Evolutionary conservation across 2,329 filamentous ascomycete species (phyloP).

Genomic region (Neospermospora avenae): DNA sequence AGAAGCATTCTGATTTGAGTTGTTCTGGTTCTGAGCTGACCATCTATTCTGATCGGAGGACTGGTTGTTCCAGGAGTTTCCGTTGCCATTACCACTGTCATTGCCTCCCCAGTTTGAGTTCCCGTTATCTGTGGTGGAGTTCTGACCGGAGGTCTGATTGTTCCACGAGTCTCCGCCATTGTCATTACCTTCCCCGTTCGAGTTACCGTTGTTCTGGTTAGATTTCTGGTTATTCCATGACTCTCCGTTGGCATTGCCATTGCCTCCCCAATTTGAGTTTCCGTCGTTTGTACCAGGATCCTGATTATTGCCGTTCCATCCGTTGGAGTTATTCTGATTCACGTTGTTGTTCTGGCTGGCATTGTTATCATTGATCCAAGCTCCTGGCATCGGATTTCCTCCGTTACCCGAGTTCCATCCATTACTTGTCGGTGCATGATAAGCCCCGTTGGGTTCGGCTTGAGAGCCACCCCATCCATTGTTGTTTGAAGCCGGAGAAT

Average conservation of each 20-base stretch:
- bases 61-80: background rate
- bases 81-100: background rate
- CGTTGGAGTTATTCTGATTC: background rate
- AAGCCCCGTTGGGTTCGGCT: background rate
- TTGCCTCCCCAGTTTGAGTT: background rate
- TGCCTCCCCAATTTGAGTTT: background rate
- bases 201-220: background rate
- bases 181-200: too few relatives aligned
- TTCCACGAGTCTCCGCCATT: too few relatives aligned
- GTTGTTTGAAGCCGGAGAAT: conserved; percentile 3
- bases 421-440: background rate
- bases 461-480: background rate
- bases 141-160: background rate
- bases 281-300: background rate
- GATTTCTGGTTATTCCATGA: background rate
- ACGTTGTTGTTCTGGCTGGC: background rate
- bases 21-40: background rate
- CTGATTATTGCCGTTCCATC: background rate
- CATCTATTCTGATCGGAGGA: background rate
- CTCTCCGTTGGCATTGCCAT: background rate
- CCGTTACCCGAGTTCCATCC: background rate
- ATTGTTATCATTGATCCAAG: background rate
- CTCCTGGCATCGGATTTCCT: background rate
- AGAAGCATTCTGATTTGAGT: too few relatives aligned
- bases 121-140: background rate